Evolutionary conservation across 2,329 filamentous ascomycete species (phyloP).

Genomic region (Exophiala sideris): DNA sequence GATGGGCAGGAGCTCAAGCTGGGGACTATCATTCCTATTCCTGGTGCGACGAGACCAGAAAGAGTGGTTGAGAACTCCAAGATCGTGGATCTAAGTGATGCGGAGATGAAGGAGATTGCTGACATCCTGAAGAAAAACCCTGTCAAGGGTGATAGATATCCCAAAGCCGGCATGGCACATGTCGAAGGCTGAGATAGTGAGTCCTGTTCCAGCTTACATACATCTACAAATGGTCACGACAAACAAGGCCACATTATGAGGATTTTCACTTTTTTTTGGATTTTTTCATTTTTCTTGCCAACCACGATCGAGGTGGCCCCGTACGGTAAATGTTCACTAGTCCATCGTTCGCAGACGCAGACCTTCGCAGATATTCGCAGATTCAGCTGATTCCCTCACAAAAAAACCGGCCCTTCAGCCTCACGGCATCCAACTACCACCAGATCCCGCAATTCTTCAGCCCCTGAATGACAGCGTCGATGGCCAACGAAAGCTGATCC

Average conservation of each 20-base stretch:
- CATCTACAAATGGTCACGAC: too few relatives aligned
- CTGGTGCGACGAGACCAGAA: constrained; percentile 38
- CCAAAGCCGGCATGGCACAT: constrained; percentile 3
- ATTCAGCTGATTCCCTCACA: background rate
- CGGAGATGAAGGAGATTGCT: constrained; percentile 50
- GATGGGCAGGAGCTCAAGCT: constrained; percentile 19
- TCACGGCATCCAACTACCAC: background rate
- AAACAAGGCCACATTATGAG: too few relatives aligned
- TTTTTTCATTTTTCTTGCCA: background rate
- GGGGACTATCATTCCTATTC: constrained; percentile 41
- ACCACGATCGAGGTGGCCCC: background rate
- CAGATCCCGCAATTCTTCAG: background rate
- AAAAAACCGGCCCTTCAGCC: background rate
- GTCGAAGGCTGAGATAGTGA: background rate
- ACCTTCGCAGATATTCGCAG: background rate
- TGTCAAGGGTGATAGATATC: constrained; percentile 19
- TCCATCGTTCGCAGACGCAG: too few relatives aligned
- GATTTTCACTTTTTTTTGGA: background rate
- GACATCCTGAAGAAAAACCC: constrained; percentile 41
- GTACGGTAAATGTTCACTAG: background rate
- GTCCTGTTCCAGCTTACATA: too few relatives aligned
- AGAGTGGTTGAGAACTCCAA: constrained; percentile 41
- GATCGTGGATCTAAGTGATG: constrained; percentile 42
- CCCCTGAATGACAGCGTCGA: background rate
- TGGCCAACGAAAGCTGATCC: background rate